Conservation (phyloP, 2,329 filamentous ascomycete genomes). For the Dactylellina cionopaga region DNA sequence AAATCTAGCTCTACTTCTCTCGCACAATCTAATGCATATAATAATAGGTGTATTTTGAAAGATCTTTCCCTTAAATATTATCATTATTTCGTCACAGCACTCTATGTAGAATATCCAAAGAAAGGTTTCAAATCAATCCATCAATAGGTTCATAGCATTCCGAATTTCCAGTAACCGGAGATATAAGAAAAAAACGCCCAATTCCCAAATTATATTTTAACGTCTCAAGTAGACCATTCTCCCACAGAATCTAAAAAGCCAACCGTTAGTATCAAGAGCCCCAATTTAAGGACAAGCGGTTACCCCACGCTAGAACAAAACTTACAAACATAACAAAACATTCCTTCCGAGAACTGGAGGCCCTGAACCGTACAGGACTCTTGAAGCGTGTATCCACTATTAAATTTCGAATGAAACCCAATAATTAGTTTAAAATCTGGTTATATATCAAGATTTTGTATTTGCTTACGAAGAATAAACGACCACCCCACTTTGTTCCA, state of each 20-base stretch:
- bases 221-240: neutral
- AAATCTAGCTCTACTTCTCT: too few species aligned
- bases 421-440: neutral
- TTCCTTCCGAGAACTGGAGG: neutral
- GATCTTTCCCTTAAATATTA: neutral
- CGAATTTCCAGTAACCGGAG: too few species aligned
- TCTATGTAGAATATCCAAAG: neutral
- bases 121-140: neutral
- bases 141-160: too few species aligned
- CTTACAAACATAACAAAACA: constrained; percentile 35
- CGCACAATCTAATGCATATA: neutral
- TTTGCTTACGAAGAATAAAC: constrained; percentile 30
- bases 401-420: neutral
- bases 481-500: neutral
- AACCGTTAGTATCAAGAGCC: too few species aligned
- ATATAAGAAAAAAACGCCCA: constrained; percentile 1
- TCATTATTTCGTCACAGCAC: neutral
- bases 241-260: neutral
- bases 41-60: neutral
- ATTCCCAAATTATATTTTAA: constrained; percentile 3
- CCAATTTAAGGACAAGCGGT: too few species aligned
- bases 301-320: too few species aligned
- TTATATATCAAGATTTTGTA: neutral
- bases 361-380: neutral
- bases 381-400: neutral